A percentile compares a stretch with the other conserved stretches of the same genome.
Conservation (phyloP, 2,329 filamentous ascomycete genomes). For the Seiridium unicorne region DNA sequence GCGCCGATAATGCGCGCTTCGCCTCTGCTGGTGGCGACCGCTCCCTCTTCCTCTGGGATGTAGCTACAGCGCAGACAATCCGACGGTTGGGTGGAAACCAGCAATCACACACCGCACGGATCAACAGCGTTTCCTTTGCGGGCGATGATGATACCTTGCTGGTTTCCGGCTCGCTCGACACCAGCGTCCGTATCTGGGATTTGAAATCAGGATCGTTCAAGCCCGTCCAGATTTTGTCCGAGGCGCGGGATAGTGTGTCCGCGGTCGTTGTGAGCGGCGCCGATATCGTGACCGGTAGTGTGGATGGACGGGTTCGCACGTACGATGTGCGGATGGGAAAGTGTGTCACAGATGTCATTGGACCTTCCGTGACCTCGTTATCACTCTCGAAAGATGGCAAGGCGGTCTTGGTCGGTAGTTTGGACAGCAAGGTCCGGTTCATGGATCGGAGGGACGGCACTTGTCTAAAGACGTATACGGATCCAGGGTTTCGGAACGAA, state of each 20-base stretch:
- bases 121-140: conserved; percentile 62
- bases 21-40: conserved; percentile 88
- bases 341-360: conserved; percentile 68
- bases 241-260: conserved; percentile 70
- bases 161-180: conserved; percentile 72
- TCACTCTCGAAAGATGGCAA: conserved; percentile 69
- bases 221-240: conserved; percentile 70
- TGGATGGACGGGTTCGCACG: conserved; percentile 77
- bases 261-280: conserved; percentile 44
- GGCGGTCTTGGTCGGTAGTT: conserved; percentile 68
- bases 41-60: conserved; percentile 92
- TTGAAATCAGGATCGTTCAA: conserved; percentile 49
- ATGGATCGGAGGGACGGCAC: conserved; percentile 77
- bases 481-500: conserved; percentile 58
- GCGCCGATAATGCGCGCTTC: conserved; percentile 78
- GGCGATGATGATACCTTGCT: conserved; percentile 74
- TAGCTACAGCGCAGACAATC: conserved; percentile 73
- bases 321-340: conserved; percentile 82
- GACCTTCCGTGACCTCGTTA: conserved; percentile 72
- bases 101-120: conserved; percentile 10
- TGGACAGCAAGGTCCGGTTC: conserved; percentile 76
- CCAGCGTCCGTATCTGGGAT: conserved; percentile 77
- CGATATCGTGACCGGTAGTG: conserved; percentile 72
- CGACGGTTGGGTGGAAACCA: conserved; percentile 60
- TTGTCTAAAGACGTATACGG: conserved; percentile 70